Evolutionary conservation across 352 stramenopile genomes (phyloP), one percentile per base, ranked within the genome.

Genomic region (Blastocystis sp.): DNA sequence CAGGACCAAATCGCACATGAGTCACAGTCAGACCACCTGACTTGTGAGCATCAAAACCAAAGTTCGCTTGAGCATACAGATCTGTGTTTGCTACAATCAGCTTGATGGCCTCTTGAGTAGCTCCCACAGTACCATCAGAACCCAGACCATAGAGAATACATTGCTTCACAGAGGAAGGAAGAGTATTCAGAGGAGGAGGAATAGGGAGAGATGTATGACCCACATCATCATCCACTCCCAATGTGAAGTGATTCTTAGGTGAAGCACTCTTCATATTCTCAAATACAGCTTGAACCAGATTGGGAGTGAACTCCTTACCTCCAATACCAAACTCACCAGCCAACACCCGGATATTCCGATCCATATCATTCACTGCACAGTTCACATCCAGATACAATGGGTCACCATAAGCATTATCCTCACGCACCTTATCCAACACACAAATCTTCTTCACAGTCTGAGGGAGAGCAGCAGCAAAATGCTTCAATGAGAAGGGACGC

Each of bases 101-200:
- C 87, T 92, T 92, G 35, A 91, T 86, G n/a, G 90, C 89, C 54
- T 91, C 89, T 14, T 92, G 89, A 65, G 91, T 91, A 37, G 87
- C 89, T 52, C 90, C 89, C 54, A 92, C 90, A 46, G 90, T 92
- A n/a, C 92, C 90, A 39, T 93, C 90, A 66, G 91, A 92, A 42
- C 93, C 92, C 87, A 93, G 95, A 59, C 93, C 92, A 89, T 91
- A 96, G 85, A 96, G 93, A 65, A 96, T 90, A 89, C 93, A 95
- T 88, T 96, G 92, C 78, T 93, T 95, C 7, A 92, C 91, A 88
- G 91, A 88, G 39, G 88, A 80, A 42, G 74, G 32, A 57, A 92
- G 85, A 49, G 89, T 90, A 49, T 90, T 91, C 16, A 95, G 89
- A 27, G 80, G 74, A 54, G 89, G 89, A 37, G 89, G 88, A 7